These are phyloP conservation scores for Yamadazyma scolyti DNA, from an alignment of 805 yeast genomes.

Conservation along the genomic window DNA sequence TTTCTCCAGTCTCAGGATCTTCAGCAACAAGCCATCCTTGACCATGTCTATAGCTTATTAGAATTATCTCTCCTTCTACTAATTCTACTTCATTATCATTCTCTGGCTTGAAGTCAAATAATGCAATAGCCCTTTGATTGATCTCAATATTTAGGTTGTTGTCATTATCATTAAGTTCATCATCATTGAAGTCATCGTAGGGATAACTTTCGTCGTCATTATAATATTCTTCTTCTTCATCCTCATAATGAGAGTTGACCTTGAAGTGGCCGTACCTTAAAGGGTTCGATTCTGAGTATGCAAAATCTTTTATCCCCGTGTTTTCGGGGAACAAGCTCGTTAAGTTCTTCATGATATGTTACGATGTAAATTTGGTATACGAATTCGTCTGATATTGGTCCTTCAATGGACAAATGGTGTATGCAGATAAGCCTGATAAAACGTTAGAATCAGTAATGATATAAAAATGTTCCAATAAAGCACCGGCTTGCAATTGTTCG, in stretches of 20 bases:
- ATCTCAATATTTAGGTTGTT: slow-evolving; percentile 22
- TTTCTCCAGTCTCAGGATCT: slow-evolving; percentile 69
- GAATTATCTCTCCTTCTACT: slow-evolving; percentile 74
- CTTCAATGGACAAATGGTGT: no score
- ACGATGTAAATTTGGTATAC: no score
- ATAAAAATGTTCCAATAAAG: no score
- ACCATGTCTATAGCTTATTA: slow-evolving; percentile 89
- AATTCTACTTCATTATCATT: slow-evolving; percentile 87
- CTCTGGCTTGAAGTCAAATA: slow-evolving; percentile 88
- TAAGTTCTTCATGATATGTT: no score
- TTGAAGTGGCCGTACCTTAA: slow-evolving; percentile 55
- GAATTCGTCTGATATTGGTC: no score
- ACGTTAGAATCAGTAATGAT: no score
- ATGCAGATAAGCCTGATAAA: no score
- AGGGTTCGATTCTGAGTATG: slow-evolving; percentile 67
- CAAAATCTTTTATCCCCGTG: slow-evolving; percentile 72
- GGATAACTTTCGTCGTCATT: slow-evolving; percentile 10
- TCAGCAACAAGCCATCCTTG: slow-evolving; percentile 98
- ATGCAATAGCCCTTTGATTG: slow-evolving; percentile 68
- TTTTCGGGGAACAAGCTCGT: slow-evolving; percentile 12
- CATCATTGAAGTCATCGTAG: slow-evolving; percentile 6
- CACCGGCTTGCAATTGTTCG: no score
- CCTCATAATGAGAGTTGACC: neutral
- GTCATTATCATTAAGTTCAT: slow-evolving; percentile 6
- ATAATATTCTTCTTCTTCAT: slow-evolving; percentile 5